Conservation (phyloP, 1,139 yeast species). For the Blastobotrys niveus region DNA sequence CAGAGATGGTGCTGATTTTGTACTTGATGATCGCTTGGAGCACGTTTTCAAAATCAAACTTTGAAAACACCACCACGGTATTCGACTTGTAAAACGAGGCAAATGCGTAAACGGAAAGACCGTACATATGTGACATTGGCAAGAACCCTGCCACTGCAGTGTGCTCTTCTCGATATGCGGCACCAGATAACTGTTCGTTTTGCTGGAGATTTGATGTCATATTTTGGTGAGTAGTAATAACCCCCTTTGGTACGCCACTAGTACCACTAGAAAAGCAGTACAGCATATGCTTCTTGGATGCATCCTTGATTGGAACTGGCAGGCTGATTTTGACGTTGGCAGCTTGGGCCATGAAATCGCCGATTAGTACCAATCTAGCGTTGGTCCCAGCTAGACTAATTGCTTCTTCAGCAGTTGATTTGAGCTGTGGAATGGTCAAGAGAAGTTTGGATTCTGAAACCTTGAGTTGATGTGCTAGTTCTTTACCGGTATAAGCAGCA, state of each 20-base stretch:
- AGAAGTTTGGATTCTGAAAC: constrained; percentile 29
- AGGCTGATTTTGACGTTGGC: constrained; percentile 12
- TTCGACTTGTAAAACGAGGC: constrained; percentile 23
- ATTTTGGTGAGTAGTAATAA: constrained; percentile 50
- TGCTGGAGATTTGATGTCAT: constrained; percentile 32
- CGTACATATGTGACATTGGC: constrained; percentile 39
- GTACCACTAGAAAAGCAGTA: constrained; percentile 68
- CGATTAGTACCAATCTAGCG: constrained; percentile 15
- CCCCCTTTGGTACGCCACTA: constrained; percentile 72
- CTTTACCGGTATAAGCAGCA: constrained; percentile 32
- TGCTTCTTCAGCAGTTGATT: constrained; percentile 7
- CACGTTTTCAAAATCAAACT: constrained; percentile 32
- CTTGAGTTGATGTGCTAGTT: constrained; percentile 35
- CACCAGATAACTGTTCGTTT: constrained; percentile 6
- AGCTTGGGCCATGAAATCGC: constrained; percentile 1
- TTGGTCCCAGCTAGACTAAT: not conserved
- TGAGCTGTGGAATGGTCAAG: constrained; percentile 17
- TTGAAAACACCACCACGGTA: constrained; percentile 30
- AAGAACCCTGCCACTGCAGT: constrained; percentile 24
- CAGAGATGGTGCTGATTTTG: constrained; percentile 26
- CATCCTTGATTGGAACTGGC: constrained; percentile 17
- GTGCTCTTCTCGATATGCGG: constrained; percentile 5
- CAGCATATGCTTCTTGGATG: constrained; percentile 30
- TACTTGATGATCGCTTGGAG: constrained; percentile 28
- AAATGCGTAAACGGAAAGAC: constrained; percentile 29